phyloP scores from a whole-genome alignment of 495 filamentous ascomycete species.

The Penicillium lividum region DNA sequence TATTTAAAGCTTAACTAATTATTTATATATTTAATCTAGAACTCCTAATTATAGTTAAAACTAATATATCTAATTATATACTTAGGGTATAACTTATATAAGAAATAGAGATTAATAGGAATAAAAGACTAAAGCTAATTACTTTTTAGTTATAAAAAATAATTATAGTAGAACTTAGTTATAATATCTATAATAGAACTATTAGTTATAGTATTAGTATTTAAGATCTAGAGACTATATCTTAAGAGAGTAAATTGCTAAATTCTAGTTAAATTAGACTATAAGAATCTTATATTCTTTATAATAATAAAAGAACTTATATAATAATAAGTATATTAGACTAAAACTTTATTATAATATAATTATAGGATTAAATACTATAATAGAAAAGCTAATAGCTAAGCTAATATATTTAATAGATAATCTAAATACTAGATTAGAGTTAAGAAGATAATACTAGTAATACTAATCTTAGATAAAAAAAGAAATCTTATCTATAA shows the following conservation, averaged over 20 bases:
- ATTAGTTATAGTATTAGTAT: conserved; percentile 25
- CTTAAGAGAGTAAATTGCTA: conserved; percentile 15
- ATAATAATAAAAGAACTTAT: conserved; percentile 19
- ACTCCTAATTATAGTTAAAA: conserved; percentile 13
- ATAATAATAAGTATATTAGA: conserved; percentile 14
- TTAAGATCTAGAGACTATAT: conserved; percentile 30
- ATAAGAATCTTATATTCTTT: conserved; percentile 23
- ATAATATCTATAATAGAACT: conserved; percentile 35
- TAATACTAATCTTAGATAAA: not conserved
- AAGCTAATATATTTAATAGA: not conserved
- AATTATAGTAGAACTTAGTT: conserved; percentile 29
- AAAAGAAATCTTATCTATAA: not conserved
- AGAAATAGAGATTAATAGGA: not conserved
- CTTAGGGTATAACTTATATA: conserved; percentile 16
- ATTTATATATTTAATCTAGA: conserved; percentile 12
- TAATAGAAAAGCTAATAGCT: not conserved
- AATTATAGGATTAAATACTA: not conserved
- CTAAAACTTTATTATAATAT: conserved; percentile 3
- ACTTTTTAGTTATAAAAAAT: not conserved
- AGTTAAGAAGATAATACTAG: not conserved
- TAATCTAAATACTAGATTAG: not conserved
- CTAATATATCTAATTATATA: conserved; percentile 12
- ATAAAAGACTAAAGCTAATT: not conserved
- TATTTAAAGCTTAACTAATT: conserved; percentile 3
- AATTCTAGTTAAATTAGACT: conserved; percentile 19